A percentile compares a stretch with the other conserved stretches of the same genome.
Conservation (phyloP, 495 filamentous ascomycete genomes). For the Daldinia decipiens region DNA sequence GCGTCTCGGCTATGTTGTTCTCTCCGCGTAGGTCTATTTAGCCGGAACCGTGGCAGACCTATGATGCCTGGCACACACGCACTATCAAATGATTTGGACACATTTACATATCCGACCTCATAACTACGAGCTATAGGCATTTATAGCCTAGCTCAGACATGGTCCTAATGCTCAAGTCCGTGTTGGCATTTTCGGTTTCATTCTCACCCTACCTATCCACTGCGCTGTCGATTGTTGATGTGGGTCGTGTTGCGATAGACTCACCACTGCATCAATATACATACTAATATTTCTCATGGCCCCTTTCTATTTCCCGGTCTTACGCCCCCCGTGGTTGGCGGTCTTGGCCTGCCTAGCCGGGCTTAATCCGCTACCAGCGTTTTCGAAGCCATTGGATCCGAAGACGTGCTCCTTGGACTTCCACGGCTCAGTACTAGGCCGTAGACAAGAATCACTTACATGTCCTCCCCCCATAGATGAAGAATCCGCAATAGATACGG, state of each 20-base stretch:
- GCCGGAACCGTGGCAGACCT: constrained; percentile 16
- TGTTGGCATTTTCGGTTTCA: neutral
- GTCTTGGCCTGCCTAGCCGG: neutral
- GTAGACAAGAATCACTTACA: neutral
- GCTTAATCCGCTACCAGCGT: neutral
- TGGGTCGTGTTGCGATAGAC: neutral
- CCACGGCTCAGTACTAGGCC: neutral
- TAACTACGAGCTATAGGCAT: neutral
- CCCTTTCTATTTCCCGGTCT: neutral
- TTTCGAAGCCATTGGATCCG: constrained; percentile 9
- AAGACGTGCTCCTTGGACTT: constrained; percentile 8
- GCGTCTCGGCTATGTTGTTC: constrained; percentile 3
- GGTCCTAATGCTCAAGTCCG: neutral
- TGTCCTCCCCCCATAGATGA: constrained; percentile 36
- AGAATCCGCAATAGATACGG: constrained; percentile 30
- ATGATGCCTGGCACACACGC: neutral
- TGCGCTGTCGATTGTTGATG: neutral
- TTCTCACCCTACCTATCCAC: neutral
- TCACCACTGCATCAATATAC: neutral
- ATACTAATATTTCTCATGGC: neutral
- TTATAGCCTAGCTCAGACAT: neutral
- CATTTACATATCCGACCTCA: constrained; percentile 23
- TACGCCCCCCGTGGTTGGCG: neutral
- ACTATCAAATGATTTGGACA: constrained; percentile 29
- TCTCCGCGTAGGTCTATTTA: constrained; percentile 26